phyloP scores from a whole-genome alignment of 169 alveolate genomes.

The Blepharisma undulans region DNA sequence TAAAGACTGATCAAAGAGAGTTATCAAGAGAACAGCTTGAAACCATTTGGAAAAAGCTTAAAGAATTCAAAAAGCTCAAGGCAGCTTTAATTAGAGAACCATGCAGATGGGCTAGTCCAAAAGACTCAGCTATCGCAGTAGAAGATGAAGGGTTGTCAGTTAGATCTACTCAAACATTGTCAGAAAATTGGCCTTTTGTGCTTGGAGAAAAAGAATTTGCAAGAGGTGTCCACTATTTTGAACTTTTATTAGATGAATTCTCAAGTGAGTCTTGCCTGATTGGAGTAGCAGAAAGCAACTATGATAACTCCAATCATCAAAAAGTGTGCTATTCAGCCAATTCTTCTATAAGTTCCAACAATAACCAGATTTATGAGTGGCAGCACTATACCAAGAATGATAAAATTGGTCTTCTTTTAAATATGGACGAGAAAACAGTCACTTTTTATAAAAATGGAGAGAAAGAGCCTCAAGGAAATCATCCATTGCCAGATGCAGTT shows the following conservation, averaged over 20 bases:
- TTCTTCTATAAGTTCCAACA: background rate
- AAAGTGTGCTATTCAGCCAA: background rate
- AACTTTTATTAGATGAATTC: background rate
- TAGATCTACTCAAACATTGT: background rate
- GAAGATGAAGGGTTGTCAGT: background rate
- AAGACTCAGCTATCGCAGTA: background rate
- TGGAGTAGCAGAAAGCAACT: background rate
- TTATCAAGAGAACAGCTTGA: background rate
- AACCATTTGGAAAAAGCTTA: background rate
- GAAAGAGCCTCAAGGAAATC: background rate
- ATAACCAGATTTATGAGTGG: background rate
- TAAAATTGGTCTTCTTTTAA: slow-evolving; percentile 13
- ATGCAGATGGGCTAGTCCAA: background rate
- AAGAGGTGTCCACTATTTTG: slow-evolving; percentile 6
- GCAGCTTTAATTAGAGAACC: background rate
- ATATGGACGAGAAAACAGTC: slow-evolving; percentile 38
- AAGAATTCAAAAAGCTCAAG: background rate
- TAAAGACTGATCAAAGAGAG: background rate
- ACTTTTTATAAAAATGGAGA: slow-evolving; percentile 28
- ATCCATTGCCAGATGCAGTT: slow-evolving; percentile 25
- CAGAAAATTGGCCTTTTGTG: background rate
- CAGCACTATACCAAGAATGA: background rate
- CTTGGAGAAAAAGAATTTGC: slow-evolving; percentile 6
- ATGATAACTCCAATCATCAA: background rate
- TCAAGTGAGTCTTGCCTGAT: background rate